These are phyloP conservation scores for Ogataea naganishii DNA, from an alignment of 805 yeast genomes.

Conservation along the genomic window DNA sequence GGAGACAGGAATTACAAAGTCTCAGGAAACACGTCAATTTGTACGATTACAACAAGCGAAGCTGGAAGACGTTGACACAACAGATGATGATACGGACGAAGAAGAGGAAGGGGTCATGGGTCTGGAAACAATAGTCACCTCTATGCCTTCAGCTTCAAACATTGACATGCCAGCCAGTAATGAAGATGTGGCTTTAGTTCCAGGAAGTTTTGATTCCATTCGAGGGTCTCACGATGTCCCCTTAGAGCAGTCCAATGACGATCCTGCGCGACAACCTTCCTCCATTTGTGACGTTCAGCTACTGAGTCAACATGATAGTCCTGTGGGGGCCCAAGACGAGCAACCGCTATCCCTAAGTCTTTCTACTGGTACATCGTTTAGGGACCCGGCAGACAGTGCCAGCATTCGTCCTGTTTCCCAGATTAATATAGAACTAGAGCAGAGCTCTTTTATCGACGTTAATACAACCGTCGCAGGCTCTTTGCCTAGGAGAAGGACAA, in stretches of 20 bases:
- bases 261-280: too few species aligned
- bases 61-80: constrained; percentile 10
- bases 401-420: background rate
- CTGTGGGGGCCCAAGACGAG: too few species aligned
- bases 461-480: background rate
- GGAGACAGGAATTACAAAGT: constrained; percentile 10
- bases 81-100: too few species aligned
- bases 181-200: too few species aligned
- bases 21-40: constrained; percentile 8
- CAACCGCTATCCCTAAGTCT: too few species aligned
- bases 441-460: constrained; percentile 1
- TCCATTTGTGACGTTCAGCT: too few species aligned
- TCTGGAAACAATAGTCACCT: too few species aligned
- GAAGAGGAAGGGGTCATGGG: too few species aligned
- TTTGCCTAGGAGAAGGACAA: constrained; percentile 11
- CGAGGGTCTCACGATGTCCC: background rate
- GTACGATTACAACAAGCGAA: constrained; percentile 6
- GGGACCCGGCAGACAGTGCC: background rate
- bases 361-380: background rate
- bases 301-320: background rate
- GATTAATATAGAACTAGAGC: background rate
- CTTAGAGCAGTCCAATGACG: background rate
- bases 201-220: too few species aligned
- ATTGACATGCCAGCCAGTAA: too few species aligned
- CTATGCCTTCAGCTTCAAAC: too few species aligned